These are phyloP conservation scores for Pestalotiopsis sp. DNA, from an alignment of 2,329 filamentous ascomycete species.

Conservation along the genomic window DNA sequence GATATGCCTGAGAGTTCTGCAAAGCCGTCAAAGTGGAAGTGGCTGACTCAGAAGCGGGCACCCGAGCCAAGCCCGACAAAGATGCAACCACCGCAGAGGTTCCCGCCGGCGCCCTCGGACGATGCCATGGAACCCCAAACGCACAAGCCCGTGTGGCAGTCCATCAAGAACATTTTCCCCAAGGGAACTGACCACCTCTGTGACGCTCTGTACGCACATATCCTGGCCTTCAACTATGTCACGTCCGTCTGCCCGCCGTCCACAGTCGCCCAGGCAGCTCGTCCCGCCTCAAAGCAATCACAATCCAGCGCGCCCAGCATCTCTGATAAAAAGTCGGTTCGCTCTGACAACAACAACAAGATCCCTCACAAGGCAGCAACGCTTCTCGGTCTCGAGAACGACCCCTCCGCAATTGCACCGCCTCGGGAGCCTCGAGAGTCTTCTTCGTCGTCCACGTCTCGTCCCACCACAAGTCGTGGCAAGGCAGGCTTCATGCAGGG, in stretches of 20 bases:
- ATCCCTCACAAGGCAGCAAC: slow-evolving; percentile 50
- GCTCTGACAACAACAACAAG: slow-evolving; percentile 22
- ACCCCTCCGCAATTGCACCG: slow-evolving; percentile 20
- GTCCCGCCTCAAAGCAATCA: slow-evolving; percentile 26
- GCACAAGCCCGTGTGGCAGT: slow-evolving; percentile 39
- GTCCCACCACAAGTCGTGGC: slow-evolving; percentile 21
- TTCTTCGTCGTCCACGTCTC: slow-evolving; percentile 18
- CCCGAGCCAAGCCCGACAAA: slow-evolving; percentile 15
- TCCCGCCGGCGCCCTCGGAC: slow-evolving; percentile 14
- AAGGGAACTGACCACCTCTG: slow-evolving; percentile 57
- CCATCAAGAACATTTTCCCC: slow-evolving; percentile 56
- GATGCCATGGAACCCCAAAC: neutral
- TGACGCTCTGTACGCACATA: slow-evolving; percentile 61
- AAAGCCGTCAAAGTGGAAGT: slow-evolving; percentile 30
- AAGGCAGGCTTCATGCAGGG: slow-evolving; percentile 23
- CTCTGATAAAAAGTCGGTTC: slow-evolving; percentile 12
- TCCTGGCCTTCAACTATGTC: slow-evolving; percentile 63
- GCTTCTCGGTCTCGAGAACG: slow-evolving; percentile 48
- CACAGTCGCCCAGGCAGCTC: slow-evolving; percentile 15
- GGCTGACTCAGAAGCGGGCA: slow-evolving; percentile 23
- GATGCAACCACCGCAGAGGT: slow-evolving; percentile 14
- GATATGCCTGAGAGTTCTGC: slow-evolving; percentile 14
- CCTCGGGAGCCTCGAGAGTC: slow-evolving; percentile 11
- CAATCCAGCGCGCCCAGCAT: slow-evolving; percentile 20
- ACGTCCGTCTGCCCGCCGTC: slow-evolving; percentile 36